These are phyloP conservation scores for Cryphonectria japonica DNA, from an alignment of 2,329 filamentous ascomycete genomes.

Conservation along the genomic window DNA sequence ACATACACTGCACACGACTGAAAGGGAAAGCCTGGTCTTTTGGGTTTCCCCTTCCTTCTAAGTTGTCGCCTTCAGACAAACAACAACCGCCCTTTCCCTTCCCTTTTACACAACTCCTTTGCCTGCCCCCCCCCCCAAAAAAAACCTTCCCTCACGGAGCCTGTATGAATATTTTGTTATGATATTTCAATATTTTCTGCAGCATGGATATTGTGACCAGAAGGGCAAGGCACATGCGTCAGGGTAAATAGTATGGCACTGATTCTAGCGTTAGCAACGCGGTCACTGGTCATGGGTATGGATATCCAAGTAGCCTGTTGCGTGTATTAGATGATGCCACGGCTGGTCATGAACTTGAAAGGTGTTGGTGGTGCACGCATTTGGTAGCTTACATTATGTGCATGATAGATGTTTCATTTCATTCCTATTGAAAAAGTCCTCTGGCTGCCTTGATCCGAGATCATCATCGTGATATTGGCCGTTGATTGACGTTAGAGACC, in stretches of 20 bases:
- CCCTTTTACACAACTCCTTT: no score
- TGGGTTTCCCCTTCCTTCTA: background rate
- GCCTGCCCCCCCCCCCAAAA: background rate
- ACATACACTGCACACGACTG: slow-evolving; percentile 26
- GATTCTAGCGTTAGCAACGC: slow-evolving; percentile 1
- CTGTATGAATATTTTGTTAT: background rate
- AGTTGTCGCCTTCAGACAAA: background rate
- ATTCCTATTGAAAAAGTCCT: slow-evolving; percentile 1
- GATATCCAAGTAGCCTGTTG: background rate
- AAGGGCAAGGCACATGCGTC: slow-evolving; percentile 14
- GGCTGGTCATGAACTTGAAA: slow-evolving; percentile 10
- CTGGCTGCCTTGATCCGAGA: background rate
- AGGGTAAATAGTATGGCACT: slow-evolving; percentile 10
- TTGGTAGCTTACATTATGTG: slow-evolving; percentile 24
- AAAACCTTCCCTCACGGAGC: background rate
- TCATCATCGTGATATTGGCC: background rate
- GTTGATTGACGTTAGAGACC: background rate
- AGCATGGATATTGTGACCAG: slow-evolving; percentile 7
- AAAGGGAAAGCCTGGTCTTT: background rate
- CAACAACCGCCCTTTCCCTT: background rate
- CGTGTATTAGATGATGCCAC: slow-evolving; percentile 1
- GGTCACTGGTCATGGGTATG: slow-evolving; percentile 10
- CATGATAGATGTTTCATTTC: slow-evolving; percentile 15
- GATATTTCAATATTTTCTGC: background rate
- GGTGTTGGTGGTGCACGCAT: background rate